Evolutionary conservation across 1,284 basidiomycete genomes (phyloP), one percentile per base, ranked within the genome.

Genomic region (Pseudozyma hubeiensis): DNA sequence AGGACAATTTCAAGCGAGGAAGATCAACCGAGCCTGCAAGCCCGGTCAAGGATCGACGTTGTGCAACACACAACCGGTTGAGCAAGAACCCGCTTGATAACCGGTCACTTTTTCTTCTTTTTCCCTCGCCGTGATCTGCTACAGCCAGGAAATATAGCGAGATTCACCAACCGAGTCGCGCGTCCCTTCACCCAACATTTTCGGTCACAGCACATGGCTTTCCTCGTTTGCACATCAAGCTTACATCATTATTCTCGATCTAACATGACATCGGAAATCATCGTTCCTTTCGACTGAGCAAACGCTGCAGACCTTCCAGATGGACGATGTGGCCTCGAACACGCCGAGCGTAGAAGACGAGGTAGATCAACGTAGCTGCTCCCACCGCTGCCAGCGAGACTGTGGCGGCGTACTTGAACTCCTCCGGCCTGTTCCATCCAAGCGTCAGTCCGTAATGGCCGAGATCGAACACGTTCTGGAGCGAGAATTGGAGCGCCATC

Each of bases 281-380:
- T 29, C 65, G 58, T 29, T 64, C 70, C 50, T 73, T 73, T 3
- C 70, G 49, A 17, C 64, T 64, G 24, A 74, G 61, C 39, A 69
- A 47, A 16, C 62, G 47, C 40, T 69, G 62, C 45, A 74, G 35
- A 8, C 68, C 62, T 9, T 78, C 78, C 13, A 81, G 53, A 47
- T 81, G 79, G 6, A 81, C 53, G 37, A 81, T 58, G 37, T 81
- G 79, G 9, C 79, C 79, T 7, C 79, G 64, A 1, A 79, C 73
- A 16, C 76, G 43, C 2, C 78, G 55, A 2, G 78, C 78, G 41
- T 81, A 81, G 34, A 62, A 54, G 17, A 61, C 62, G 7, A 78
- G 30, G 54, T 81, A 80, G 61, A 81, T 52, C n/a, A 75, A 9
- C 31, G 70, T 77, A 16, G 79, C 79, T 5, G 51, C 39, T 1